phyloP scores from a whole-genome alignment of 139 green algal species.

The Tetraselmis chui region DNA sequence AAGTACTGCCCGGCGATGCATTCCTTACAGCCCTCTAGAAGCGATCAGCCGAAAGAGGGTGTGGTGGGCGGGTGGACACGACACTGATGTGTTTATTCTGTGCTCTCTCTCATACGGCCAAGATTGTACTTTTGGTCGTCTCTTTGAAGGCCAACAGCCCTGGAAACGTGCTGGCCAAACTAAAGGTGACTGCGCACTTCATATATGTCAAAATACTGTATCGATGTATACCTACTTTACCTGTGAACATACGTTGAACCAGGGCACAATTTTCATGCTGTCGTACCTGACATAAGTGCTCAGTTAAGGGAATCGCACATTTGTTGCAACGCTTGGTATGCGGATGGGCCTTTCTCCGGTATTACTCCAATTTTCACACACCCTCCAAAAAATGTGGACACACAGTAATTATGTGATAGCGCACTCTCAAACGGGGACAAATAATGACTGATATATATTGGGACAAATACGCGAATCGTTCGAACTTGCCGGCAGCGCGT shows the following conservation, averaged over 20 bases:
- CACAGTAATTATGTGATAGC: not conserved
- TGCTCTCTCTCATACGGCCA: not conserved
- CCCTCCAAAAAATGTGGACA: not conserved
- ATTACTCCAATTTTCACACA: too few species aligned
- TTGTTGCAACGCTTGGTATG: too few species aligned
- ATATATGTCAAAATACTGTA: not conserved
- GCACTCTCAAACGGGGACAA: not conserved
- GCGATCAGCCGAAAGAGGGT: not conserved
- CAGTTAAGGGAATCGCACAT: too few species aligned
- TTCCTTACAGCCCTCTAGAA: not conserved
- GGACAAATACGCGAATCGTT: not conserved
- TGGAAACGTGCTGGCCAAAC: not conserved
- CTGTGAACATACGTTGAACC: not conserved
- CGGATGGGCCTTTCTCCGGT: too few species aligned
- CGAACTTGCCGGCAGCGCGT: too few species aligned
- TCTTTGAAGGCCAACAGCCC: not conserved
- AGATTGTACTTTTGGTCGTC: not conserved
- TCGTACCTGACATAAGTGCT: too few species aligned
- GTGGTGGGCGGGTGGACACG: too few species aligned
- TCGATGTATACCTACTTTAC: not conserved
- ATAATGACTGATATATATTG: not conserved
- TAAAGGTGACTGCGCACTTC: not conserved
- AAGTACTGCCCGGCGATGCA: not conserved
- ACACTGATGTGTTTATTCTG: too few species aligned
- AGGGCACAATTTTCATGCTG: too few species aligned